These are phyloP conservation scores for Tolypocladium amazonense DNA, from an alignment of 2,329 filamentous ascomycete species.

Conservation along the genomic window DNA sequence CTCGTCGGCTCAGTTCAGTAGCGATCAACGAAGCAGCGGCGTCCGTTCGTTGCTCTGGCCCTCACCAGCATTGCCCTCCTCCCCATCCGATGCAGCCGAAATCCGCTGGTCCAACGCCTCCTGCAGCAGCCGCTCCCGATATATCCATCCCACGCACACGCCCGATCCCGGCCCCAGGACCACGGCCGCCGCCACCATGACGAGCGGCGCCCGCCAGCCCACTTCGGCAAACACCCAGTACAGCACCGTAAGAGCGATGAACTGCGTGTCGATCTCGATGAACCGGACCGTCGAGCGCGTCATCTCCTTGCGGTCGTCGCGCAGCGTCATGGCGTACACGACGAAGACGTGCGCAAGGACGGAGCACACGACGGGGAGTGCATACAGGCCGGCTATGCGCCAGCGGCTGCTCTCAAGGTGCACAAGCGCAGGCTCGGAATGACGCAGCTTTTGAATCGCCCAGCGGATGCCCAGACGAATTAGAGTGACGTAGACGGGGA, in stretches of 20 bases:
- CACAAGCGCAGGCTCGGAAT: constrained; percentile 18
- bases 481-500: constrained; percentile 36
- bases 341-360: constrained; percentile 30
- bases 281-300: constrained; percentile 35
- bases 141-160: constrained; percentile 26
- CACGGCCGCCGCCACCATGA: constrained; percentile 16
- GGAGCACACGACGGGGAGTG: constrained; percentile 32
- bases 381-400: constrained; percentile 31
- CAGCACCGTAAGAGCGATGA: constrained; percentile 34
- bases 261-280: constrained; percentile 35
- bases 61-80: background rate
- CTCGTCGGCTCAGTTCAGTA: background rate
- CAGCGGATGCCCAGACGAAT: constrained; percentile 26
- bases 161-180: constrained; percentile 28
- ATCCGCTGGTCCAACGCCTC: constrained; percentile 8
- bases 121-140: constrained; percentile 24
- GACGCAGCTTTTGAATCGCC: constrained; percentile 11
- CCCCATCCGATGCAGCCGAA: constrained; percentile 6
- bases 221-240: constrained; percentile 45
- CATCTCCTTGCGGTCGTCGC: constrained; percentile 37
- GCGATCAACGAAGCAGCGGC: constrained; percentile 17
- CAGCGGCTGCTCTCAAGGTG: constrained; percentile 32
- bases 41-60: constrained; percentile 18
- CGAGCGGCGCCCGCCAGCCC: constrained; percentile 28
- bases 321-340: constrained; percentile 25